A percentile compares a stretch with the other conserved stretches of the same genome.
Conservation (phyloP, 441 rosid genomes). For the Melastoma candidum region DNA sequence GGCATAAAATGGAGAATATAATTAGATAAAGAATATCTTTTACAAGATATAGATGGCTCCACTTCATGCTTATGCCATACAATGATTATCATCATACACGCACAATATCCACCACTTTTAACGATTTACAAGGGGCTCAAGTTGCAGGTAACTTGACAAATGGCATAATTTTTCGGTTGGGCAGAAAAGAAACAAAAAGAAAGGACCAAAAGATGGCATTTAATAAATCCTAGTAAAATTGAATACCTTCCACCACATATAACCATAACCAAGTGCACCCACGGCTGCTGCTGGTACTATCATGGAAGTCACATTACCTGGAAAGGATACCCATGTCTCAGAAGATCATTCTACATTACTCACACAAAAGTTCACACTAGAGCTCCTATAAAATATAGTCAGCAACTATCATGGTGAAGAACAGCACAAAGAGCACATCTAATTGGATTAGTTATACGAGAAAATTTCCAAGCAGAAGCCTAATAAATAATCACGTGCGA, state of each 20-base stretch:
- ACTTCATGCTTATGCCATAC: too few species aligned
- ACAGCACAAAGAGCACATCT: too few species aligned
- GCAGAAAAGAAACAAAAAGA: background rate
- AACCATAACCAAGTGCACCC: constrained; percentile 95
- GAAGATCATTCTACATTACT: constrained; percentile 2
- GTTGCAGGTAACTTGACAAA: background rate
- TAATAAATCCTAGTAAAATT: background rate
- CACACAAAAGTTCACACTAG: background rate
- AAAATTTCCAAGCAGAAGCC: background rate
- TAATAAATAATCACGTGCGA: background rate
- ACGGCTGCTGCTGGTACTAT: constrained; percentile 70
- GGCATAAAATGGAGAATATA: too few species aligned
- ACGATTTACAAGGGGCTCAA: too few species aligned
- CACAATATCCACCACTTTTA: too few species aligned
- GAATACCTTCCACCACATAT: constrained; percentile 99
- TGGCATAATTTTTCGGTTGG: background rate
- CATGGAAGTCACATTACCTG: constrained; percentile 47
- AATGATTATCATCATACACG: too few species aligned
- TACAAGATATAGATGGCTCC: too few species aligned
- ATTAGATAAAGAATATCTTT: too few species aligned
- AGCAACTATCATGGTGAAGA: too few species aligned
- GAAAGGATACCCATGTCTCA: constrained; percentile 15
- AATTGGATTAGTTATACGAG: background rate
- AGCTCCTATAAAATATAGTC: too few species aligned
- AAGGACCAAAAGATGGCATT: background rate